Base-by-base conservation (phyloP, 140 eudicot genomes). In the Cichorium intybus region DNA sequence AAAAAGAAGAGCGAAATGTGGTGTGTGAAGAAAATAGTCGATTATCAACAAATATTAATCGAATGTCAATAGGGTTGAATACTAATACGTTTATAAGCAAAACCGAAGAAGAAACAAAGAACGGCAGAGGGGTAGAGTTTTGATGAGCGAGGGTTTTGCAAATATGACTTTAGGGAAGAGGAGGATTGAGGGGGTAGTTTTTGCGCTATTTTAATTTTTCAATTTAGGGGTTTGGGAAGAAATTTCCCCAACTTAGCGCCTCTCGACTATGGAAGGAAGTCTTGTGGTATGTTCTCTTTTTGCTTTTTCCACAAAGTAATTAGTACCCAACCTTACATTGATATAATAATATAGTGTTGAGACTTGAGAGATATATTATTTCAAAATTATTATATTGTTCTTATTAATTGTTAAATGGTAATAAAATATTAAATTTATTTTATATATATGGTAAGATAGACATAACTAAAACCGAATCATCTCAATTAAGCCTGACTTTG, bases 61-160 rank as follows among this genome's bases (percentile, higher is more conserved):
- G 61, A 56, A 57, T 34, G 66, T 41, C 4, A 18, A 69, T 18
- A 14, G 47, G 47, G n/a, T 43, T 56, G 46, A 64, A 64, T 43
- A 49, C 28, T 18, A 14, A 10, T 29, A 26, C 31, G 47, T 63
- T 64, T 47, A 33, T 51, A 21, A 62, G 39, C 33, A n/a, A 41
- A 59, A 62, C 24, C 11, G 51, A 33, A 49, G 48, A 49, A 72
- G 49, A 63, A 72, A 72, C 77, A 64, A 58, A 54, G 66, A 72
- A 55, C 77, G 77, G 77, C 77, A 72, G 64, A 71, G 22, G 15
- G 65, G 35, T 23, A 27, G 61, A 70, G 37, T 54, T 27, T 37
- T 55, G 64, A 60, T 10, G 64, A 61, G 39, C 66, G 72, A 72
- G 77, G 77, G 77, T 72, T 72, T 72, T 72, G 77, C 24, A 60